Evolutionary conservation across 2,329 filamentous ascomycete genomes (phyloP).

Genomic region (Botrytis squamosa): DNA sequence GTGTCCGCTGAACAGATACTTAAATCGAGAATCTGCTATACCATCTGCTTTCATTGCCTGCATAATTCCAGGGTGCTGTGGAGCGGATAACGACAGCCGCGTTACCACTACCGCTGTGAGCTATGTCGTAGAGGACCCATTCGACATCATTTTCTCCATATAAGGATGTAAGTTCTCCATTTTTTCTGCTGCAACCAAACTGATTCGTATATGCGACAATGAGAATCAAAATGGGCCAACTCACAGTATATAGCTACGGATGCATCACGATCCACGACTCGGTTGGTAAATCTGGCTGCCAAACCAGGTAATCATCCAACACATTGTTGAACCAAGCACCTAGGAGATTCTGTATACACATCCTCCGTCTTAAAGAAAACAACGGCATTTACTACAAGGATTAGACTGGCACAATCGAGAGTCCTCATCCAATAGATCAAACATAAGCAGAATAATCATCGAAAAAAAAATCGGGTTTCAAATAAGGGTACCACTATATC

Average conservation of each 20-base stretch:
- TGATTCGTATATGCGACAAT: background rate
- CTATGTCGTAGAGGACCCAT: constrained; percentile 9
- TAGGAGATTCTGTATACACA: background rate
- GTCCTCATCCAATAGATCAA: background rate
- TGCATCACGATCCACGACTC: background rate
- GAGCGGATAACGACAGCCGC: background rate
- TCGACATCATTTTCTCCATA: background rate
- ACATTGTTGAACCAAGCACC: background rate
- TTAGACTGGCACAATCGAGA: background rate
- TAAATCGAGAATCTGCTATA: background rate
- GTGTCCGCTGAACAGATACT: background rate
- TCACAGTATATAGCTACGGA: background rate
- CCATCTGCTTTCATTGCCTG: background rate
- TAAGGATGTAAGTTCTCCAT: background rate
- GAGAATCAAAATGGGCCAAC: background rate
- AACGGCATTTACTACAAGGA: background rate
- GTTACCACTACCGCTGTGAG: background rate
- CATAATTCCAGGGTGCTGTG: background rate
- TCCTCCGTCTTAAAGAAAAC: background rate
- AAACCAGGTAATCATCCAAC: background rate
- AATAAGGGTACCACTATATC: background rate
- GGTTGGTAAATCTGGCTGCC: background rate
- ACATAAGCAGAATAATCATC: background rate
- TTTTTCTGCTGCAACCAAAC: background rate
- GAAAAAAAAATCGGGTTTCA: background rate